Conservation (phyloP, 2,329 filamentous ascomycete species). For the Calonectria pauciramosa region DNA sequence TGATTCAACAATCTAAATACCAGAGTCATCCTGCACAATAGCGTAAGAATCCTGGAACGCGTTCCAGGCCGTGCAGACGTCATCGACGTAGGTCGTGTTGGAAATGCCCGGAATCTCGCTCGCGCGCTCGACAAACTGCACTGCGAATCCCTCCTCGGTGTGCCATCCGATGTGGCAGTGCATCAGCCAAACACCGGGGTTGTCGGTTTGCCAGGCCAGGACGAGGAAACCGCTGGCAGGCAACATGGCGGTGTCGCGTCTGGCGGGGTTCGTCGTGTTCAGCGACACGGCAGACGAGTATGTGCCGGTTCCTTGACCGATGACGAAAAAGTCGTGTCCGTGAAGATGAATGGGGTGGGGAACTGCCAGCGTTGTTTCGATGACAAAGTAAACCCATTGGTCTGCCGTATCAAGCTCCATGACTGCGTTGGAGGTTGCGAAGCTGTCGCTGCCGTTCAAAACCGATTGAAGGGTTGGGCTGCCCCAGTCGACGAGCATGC, state of each 20-base stretch:
- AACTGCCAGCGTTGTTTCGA: background rate
- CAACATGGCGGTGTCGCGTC: background rate
- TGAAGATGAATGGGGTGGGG: background rate
- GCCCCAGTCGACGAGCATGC: background rate
- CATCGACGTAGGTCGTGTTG: background rate
- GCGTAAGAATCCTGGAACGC: background rate
- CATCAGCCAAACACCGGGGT: background rate
- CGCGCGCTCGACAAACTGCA: background rate
- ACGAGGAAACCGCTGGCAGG: background rate
- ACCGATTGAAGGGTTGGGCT: background rate
- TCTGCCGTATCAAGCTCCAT: background rate
- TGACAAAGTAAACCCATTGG: constrained; percentile 3
- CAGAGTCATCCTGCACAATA: background rate
- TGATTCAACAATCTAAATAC: background rate
- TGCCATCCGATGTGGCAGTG: constrained; percentile 5
- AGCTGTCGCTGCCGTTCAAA: background rate
- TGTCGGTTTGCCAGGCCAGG: background rate
- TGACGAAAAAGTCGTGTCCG: background rate
- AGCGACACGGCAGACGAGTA: background rate
- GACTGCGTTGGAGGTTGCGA: background rate
- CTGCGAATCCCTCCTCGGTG: background rate
- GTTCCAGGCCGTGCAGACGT: background rate
- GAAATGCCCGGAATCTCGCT: constrained; percentile 1
- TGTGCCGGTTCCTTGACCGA: background rate
- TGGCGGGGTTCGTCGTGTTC: background rate